Evolutionary conservation across 805 yeast genomes (phyloP).

Genomic region (Metschnikowia noctiluminum): DNA sequence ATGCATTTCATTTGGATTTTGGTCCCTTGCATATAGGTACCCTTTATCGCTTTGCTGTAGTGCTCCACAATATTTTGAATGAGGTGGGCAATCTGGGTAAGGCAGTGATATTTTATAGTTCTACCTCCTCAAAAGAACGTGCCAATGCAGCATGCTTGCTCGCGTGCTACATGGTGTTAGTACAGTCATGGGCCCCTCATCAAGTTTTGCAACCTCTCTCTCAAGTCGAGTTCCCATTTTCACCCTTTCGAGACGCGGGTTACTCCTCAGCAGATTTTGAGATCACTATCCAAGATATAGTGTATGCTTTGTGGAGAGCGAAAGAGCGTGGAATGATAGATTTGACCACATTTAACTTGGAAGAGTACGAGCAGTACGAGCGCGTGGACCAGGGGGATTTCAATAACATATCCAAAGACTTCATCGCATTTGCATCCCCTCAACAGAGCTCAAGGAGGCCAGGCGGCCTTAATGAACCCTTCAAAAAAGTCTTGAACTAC

Average conservation of each 20-base stretch:
- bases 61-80: conserved; percentile 85
- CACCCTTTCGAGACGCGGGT: conserved; percentile 96
- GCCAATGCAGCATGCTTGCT: conserved; percentile 93
- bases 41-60: conserved; percentile 91
- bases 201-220: conserved; percentile 93
- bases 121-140: conserved; percentile 74
- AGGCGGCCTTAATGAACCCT: conserved; percentile 65
- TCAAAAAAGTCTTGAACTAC: conserved; percentile 74
- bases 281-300: conserved; percentile 89
- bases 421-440: conserved; percentile 97
- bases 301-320: conserved; percentile 97
- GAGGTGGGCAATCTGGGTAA: conserved; percentile 80
- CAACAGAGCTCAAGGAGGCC: conserved; percentile 53
- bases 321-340: conserved; percentile 89
- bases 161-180: conserved; percentile 91
- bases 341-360: conserved; percentile 80
- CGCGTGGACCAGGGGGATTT: conserved; percentile 97
- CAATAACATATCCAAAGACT: conserved; percentile 86
- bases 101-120: conserved; percentile 87
- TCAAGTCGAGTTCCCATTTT: conserved; percentile 88
- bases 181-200: conserved; percentile 98
- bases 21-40: conserved; percentile 96
- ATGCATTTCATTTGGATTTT: conserved; percentile 93
- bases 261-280: conserved; percentile 94
- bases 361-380: conserved; percentile 92